Evolutionary conservation across 164 flowering plant species (phyloP), one percentile per base, ranked within the genome.

Genomic region (Chimonanthus salicifolius): DNA sequence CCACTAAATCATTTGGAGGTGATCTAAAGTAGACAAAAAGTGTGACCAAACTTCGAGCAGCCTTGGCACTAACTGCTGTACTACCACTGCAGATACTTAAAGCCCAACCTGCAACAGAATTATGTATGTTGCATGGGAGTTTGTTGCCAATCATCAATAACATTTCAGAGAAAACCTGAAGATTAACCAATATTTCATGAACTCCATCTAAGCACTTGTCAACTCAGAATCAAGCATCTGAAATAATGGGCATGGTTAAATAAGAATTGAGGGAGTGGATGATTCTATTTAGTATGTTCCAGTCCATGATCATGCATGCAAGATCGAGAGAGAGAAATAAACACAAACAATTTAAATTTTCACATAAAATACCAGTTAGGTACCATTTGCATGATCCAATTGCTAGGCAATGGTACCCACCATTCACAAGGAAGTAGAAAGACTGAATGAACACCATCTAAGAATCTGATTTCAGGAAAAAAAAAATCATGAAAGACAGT

Each of bases 91-190:
- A 90, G 67, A 87, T 76, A 67, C 58, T 45, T 74, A 69, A 47
- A 43, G 84, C 86, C 97, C 92, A 89, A 15, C 72, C 78, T 79
- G 90, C 95, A 84, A 81, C 83, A 48, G 69, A 70, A 48, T 85
- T 82, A 74, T 80, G 84, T 76, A 79, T 72, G 63, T 85, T 76
- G 76, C 74, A 58, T 2, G 91, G 89, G 74, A 90, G 63, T 72
- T 80, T 81, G 44, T 79, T 79, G 54, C 83, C 90, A 74, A 86
- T 74, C 77, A 86, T 77, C 83, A 84, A 73, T 65, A 85, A 49
- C 10, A 90, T 85, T 47, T 90, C 89, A 71, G 87, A 85, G 67
- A 91, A 79, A 72, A 90, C 75, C 98, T 94, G 79, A 51, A 21
- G 67, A 58, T 11, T 44, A 66, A 66, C 48, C 3, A 44, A 33